Evolutionary conservation across 176 grass and related monocot genomes (phyloP).

Genomic region (Hordeum marinum): DNA sequence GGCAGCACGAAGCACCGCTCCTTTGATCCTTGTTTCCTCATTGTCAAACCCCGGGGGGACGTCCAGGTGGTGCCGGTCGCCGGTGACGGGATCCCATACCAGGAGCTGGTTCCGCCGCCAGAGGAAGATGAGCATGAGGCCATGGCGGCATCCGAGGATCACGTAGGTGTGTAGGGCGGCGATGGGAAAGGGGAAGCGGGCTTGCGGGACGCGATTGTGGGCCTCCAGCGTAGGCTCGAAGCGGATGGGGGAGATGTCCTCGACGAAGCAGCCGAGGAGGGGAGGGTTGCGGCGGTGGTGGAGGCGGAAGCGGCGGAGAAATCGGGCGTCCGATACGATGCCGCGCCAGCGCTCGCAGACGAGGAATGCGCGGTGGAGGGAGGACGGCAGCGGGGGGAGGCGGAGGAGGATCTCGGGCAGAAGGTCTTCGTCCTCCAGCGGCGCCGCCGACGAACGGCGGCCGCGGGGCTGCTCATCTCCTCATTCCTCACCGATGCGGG

Average conservation of each 20-base stretch:
- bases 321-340: too few species aligned
- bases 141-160: not conserved
- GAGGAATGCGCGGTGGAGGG: not conserved
- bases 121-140: not conserved
- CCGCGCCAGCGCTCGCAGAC: not conserved
- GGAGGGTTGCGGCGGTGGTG: too few species aligned
- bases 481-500: too few species aligned
- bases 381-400: not conserved
- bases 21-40: rapidly evolving
- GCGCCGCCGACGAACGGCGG: not conserved
- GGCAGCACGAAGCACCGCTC: not conserved
- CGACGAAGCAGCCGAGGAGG: too few species aligned
- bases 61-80: not conserved
- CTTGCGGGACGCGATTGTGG: not conserved
- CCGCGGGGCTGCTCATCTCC: not conserved
- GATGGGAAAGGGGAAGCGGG: not conserved
- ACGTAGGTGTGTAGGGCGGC: rapidly evolving
- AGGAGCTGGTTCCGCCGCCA: not conserved
- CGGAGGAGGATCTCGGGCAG: not conserved
- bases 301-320: too few species aligned
- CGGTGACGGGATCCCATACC: not conserved
- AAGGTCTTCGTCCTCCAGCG: not conserved
- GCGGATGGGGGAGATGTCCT: too few species aligned
- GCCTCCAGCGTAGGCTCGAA: too few species aligned
- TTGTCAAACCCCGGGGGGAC: not conserved